Conservation (phyloP, 768 basidiomycete species). For the Leccinum imitatum region DNA sequence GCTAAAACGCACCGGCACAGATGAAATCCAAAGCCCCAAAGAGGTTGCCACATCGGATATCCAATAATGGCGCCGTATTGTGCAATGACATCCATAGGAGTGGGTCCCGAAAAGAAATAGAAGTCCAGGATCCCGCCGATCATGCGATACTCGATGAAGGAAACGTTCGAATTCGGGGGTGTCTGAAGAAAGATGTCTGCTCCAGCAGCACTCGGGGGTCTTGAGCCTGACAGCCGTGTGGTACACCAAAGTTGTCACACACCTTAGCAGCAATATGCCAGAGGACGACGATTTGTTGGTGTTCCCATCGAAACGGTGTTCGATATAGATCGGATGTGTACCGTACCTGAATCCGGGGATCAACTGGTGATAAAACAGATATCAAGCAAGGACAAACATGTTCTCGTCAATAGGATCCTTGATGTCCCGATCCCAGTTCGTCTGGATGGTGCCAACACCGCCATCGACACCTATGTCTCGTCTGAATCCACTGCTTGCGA, state of each 20-base stretch:
- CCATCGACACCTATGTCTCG: constrained; percentile 52
- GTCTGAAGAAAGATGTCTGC: constrained; percentile 67
- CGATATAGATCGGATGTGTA: constrained; percentile 65
- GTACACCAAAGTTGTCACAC: constrained; percentile 5
- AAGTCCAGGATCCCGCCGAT: constrained; percentile 75
- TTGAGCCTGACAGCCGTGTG: constrained; percentile 3
- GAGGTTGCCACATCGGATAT: constrained; percentile 65
- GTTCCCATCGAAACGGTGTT: constrained; percentile 57
- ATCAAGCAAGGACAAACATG: constrained; percentile 37
- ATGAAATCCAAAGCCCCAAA: constrained; percentile 78
- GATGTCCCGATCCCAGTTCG: constrained; percentile 62
- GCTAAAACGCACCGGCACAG: constrained; percentile 49
- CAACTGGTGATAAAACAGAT: not conserved
- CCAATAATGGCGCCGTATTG: constrained; percentile 69
- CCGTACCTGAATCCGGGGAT: constrained; percentile 50
- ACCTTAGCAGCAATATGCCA: constrained; percentile 74
- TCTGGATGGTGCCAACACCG: constrained; percentile 56
- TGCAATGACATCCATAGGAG: constrained; percentile 54
- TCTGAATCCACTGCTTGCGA: constrained; percentile 66
- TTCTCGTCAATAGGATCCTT: constrained; percentile 66
- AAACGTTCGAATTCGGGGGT: constrained; percentile 51
- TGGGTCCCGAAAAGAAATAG: constrained; percentile 66
- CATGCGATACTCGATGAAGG: constrained; percentile 67
- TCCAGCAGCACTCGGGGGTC: constrained; percentile 51
- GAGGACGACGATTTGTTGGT: constrained; percentile 57